Evolutionary conservation across 1,139 yeast genomes (phyloP).

Genomic region (Diutina mesorugosa): DNA sequence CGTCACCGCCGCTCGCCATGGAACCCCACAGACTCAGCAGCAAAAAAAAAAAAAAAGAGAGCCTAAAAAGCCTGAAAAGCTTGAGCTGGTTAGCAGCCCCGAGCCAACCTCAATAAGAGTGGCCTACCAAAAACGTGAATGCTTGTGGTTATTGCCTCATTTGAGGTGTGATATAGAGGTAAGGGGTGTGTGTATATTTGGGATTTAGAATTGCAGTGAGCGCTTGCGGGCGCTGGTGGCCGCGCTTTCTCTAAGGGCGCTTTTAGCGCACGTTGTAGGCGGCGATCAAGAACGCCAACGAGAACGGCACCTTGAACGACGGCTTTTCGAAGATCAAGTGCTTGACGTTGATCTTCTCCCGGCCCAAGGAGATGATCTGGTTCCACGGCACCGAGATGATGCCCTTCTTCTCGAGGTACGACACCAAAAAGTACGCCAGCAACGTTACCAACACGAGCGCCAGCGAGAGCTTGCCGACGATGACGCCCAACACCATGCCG

Average conservation of each 20-base stretch:
- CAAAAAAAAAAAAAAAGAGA: too few relatives aligned
- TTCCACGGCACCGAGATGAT: constrained; percentile 40
- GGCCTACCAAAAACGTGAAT: not conserved
- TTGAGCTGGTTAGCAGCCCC: not conserved
- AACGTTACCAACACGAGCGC: constrained; percentile 42
- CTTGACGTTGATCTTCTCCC: constrained; percentile 33
- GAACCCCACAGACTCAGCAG: not conserved
- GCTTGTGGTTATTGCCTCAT: not conserved
- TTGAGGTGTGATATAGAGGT: not conserved
- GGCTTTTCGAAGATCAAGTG: constrained; percentile 47
- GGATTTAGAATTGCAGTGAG: not conserved
- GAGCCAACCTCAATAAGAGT: not conserved
- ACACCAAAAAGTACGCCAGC: constrained; percentile 37
- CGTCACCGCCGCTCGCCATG: not conserved
- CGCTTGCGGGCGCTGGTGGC: not conserved
- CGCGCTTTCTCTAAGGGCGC: not conserved
- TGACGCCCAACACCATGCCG: constrained; percentile 49
- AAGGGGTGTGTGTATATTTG: not conserved
- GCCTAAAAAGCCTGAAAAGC: too few relatives aligned
- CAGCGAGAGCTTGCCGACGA: constrained; percentile 54
- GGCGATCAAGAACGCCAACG: constrained; percentile 46
- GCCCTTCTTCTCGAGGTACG: constrained; percentile 49
- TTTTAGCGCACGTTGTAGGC: constrained; percentile 34
- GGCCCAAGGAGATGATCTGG: constrained; percentile 30
- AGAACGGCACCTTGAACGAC: constrained; percentile 51